phyloP scores from a whole-genome alignment of 139 green algal species.

The Picochlorum sp. region DNA sequence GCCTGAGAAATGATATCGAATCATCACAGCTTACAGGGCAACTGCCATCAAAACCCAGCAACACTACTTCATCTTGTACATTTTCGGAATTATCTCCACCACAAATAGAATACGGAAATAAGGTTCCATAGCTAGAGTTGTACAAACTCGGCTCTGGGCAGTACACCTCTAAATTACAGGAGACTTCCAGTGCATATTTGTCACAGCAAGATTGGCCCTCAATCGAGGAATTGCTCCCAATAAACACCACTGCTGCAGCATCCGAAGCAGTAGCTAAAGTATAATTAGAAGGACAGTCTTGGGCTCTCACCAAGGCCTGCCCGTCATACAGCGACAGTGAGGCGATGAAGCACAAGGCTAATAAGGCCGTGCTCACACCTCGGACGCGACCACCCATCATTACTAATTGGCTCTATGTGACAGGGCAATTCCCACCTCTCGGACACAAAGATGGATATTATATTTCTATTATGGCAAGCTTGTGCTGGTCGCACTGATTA shows the following conservation, averaged over 20 bases:
- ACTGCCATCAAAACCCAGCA: neutral
- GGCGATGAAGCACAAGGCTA: neutral
- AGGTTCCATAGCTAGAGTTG: neutral
- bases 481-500: too few species aligned
- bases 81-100: too few species aligned
- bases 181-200: neutral
- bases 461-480: too few species aligned
- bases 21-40: neutral
- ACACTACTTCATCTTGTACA: too few species aligned
- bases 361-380: neutral
- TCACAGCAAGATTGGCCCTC: neutral
- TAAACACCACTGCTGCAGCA: neutral
- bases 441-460: too few species aligned
- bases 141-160: neutral
- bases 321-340: too few species aligned
- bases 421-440: too few species aligned
- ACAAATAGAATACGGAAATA: neutral
- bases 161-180: neutral
- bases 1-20: neutral
- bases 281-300: neutral
- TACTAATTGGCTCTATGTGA: too few species aligned
- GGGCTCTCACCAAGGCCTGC: neutral
- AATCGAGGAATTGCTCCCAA: neutral
- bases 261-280: neutral
- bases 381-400: too few species aligned